These are phyloP conservation scores for Puccinellia tenuiflora DNA, from an alignment of 176 grass and related monocot species.

Conservation along the genomic window DNA sequence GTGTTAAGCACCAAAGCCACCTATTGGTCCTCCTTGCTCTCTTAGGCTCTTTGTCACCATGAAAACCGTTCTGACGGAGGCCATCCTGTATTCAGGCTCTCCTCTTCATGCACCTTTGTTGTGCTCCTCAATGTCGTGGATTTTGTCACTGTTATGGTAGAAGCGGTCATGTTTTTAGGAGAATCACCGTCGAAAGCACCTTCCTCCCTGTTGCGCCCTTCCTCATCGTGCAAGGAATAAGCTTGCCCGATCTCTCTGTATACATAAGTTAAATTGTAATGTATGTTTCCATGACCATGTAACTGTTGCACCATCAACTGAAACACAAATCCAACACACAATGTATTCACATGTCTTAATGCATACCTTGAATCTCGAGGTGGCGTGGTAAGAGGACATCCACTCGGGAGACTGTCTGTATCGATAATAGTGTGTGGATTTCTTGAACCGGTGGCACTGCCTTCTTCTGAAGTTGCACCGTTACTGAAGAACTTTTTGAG, in stretches of 20 bases:
- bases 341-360: neutral
- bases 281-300: neutral
- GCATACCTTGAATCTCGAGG: constrained; percentile 55
- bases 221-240: neutral
- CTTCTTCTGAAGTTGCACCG: constrained; percentile 14
- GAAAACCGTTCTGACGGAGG: constrained; percentile 8
- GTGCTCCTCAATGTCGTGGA: constrained; percentile 22
- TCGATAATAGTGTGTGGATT: constrained; percentile 12
- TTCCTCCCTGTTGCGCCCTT: neutral
- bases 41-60: neutral
- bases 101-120: constrained; percentile 37
- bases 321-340: neutral
- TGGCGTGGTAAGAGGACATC: neutral
- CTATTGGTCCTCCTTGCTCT: constrained; percentile 9
- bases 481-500: constrained; percentile 32
- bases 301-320: neutral
- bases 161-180: neutral
- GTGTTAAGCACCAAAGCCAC: constrained; percentile 39
- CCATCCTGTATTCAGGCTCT: constrained; percentile 23
- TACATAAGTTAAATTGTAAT: neutral
- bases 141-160: constrained; percentile 18
- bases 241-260: constrained; percentile 22
- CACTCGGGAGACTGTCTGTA: constrained; percentile 17
- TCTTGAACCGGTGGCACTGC: neutral
- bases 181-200: neutral